Conservation (phyloP, 2,329 filamentous ascomycete genomes). For the Pyricularia pennisetigena region DNA sequence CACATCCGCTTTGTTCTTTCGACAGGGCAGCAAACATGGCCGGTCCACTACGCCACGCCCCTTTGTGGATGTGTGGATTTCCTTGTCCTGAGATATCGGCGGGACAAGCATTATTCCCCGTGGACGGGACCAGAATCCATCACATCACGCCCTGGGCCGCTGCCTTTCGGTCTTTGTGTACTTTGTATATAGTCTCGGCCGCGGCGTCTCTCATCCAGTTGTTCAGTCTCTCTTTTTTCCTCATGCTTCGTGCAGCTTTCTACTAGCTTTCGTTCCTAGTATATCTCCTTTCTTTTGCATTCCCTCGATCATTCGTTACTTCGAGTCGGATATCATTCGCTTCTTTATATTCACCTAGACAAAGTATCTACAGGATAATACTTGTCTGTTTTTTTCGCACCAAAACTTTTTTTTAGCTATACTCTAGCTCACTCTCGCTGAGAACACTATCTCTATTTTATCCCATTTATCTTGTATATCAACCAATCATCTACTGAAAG, state of each 20-base stretch:
- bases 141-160: background rate
- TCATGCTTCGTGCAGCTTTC: background rate
- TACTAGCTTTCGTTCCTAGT: background rate
- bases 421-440: background rate
- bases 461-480: background rate
- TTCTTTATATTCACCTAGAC: background rate
- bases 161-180: background rate
- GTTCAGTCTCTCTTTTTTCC: background rate
- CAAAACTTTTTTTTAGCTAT: background rate
- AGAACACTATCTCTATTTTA: background rate
- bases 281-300: background rate
- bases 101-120: background rate
- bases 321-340: background rate
- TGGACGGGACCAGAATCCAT: background rate
- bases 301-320: background rate
- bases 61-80: background rate
- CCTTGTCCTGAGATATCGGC: background rate
- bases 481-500: slow-evolving; percentile 4
- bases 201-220: background rate
- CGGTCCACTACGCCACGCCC: background rate
- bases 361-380: slow-evolving; percentile 1
- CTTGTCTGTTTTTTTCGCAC: background rate
- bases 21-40: background rate
- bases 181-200: background rate
- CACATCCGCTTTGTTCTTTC: background rate